Evolutionary conservation across 116 monocot genomes (phyloP).

Genomic region (Posidonia oceanica): DNA sequence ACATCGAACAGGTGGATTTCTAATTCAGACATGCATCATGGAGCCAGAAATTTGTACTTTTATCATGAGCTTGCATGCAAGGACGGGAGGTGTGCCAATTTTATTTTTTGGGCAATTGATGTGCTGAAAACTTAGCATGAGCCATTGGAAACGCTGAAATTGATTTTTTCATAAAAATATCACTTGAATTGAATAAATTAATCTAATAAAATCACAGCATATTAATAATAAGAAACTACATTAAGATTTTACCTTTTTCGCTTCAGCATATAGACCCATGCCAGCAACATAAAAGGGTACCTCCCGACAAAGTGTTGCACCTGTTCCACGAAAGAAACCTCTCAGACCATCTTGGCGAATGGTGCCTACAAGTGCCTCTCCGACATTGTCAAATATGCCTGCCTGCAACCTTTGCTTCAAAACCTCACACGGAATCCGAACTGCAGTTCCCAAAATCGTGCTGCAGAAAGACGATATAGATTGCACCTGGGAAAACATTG

Average conservation of each 20-base stretch:
- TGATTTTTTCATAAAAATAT: no score
- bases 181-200: no score
- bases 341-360: constrained; percentile 56
- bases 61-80: no score
- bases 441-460: constrained; percentile 87
- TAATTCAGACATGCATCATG: no score
- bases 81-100: no score
- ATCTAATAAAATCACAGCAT: background rate
- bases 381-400: constrained; percentile 90
- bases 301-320: constrained; percentile 89
- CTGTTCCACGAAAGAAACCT: constrained; percentile 98
- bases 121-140: no score
- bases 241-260: constrained; percentile 59
- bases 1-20: no score
- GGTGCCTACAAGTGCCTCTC: constrained; percentile 87
- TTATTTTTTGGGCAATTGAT: no score
- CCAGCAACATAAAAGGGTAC: constrained; percentile 99
- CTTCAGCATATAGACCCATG: constrained; percentile 92
- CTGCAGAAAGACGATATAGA: constrained; percentile 96
- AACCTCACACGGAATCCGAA: constrained; percentile 95
- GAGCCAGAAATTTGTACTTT: no score
- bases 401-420: constrained; percentile 93
- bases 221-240: background rate
- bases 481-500: constrained; percentile 65
- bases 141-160: no score